Conservation (phyloP, 2,329 filamentous ascomycete genomes). For the Calycina herbarum region DNA sequence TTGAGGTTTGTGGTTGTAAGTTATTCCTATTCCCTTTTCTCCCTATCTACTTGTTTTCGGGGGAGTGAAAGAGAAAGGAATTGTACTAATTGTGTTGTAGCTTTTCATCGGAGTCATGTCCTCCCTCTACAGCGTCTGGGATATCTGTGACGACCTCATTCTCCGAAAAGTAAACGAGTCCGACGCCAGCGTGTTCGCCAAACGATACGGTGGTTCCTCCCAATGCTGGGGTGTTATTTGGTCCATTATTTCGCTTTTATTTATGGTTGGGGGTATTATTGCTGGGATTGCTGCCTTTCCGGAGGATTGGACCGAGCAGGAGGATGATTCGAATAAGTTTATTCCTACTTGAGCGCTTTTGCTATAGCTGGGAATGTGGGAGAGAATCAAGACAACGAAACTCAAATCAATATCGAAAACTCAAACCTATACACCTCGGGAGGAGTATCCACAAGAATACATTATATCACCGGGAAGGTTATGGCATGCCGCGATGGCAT, state of each 20-base stretch:
- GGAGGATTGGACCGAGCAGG: conserved; percentile 66
- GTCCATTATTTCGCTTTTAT: conserved; percentile 68
- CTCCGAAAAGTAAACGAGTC: conserved; percentile 77
- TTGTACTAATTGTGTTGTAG: not conserved
- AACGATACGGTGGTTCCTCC: conserved; percentile 75
- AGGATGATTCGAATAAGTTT: conserved; percentile 67
- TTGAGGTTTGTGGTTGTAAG: conserved; percentile 65
- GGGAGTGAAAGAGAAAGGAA: no score
- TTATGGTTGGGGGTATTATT: conserved; percentile 75
- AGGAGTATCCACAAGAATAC: no score
- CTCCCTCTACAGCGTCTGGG: conserved; percentile 78
- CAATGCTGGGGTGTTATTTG: conserved; percentile 81
- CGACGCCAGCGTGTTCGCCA: conserved; percentile 76
- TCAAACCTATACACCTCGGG: no score
- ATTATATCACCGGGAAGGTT: no score
- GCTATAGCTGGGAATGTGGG: not conserved
- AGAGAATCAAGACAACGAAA: not conserved
- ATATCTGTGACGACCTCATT: conserved; percentile 82
- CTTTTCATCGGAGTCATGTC: conserved; percentile 84
- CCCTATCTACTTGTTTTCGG: not conserved
- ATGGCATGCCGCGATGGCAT: no score
- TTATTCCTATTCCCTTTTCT: not conserved
- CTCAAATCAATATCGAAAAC: not conserved
- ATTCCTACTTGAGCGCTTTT: conserved; percentile 41
- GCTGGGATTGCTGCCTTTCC: conserved; percentile 76